Conservation (phyloP, 176 grass and related monocot genomes). For the Secale cereale region DNA sequence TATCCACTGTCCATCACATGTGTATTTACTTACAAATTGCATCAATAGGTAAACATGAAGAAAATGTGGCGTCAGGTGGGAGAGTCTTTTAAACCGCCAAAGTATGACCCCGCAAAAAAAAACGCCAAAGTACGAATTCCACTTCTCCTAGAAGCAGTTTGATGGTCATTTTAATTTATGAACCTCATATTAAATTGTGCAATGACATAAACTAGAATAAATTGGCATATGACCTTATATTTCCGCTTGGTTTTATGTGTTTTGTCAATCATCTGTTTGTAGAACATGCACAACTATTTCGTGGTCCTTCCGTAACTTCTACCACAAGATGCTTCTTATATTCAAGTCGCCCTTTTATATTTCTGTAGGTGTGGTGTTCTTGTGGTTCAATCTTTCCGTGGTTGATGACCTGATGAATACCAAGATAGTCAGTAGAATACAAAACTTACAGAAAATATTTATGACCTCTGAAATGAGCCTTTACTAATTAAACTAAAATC, state of each 20-base stretch:
- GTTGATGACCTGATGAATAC: not conserved
- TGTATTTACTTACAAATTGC: too few relatives aligned
- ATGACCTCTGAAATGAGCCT: not conserved
- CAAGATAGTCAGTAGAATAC: not conserved
- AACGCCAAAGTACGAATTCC: too few relatives aligned
- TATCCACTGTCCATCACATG: too few relatives aligned
- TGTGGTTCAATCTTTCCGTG: not conserved
- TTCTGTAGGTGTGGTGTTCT: not conserved
- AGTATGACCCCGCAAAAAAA: too few relatives aligned
- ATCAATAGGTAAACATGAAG: too few relatives aligned
- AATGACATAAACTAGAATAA: too few relatives aligned
- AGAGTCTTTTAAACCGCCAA: too few relatives aligned
- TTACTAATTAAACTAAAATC: constrained; percentile 2
- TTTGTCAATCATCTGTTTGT: constrained; percentile 11
- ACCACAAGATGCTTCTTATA: constrained; percentile 66
- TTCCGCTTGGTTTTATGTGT: not conserved
- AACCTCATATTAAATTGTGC: too few relatives aligned
- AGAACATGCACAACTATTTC: constrained; percentile 88
- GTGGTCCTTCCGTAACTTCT: constrained; percentile 88
- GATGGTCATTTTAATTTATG: too few relatives aligned
- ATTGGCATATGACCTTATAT: not conserved
- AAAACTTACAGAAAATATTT: not conserved
- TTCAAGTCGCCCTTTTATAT: not conserved
- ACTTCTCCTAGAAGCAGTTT: too few relatives aligned
- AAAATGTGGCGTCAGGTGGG: too few relatives aligned